Conservation (phyloP, 2,329 filamentous ascomycete species). For the Penicillium expansum region DNA sequence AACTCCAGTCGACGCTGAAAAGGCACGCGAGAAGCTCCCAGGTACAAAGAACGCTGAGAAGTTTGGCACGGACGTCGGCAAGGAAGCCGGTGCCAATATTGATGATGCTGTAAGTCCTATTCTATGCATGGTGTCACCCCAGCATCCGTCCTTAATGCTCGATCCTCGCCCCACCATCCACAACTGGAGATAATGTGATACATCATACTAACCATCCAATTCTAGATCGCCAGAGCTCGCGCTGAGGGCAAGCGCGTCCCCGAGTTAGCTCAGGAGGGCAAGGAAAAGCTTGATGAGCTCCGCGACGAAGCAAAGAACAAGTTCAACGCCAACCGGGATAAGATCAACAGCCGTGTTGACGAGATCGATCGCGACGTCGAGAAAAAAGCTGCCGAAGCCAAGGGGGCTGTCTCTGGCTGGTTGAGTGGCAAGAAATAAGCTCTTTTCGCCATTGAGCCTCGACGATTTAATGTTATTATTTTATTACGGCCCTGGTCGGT, state of each 20-base stretch:
- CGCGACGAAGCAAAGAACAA: conserved; percentile 61
- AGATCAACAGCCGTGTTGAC: conserved; percentile 60
- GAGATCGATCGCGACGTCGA: conserved; percentile 80
- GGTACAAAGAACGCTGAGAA: conserved; percentile 62
- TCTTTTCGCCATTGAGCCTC: background rate
- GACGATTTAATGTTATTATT: background rate
- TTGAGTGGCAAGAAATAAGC: conserved; percentile 60
- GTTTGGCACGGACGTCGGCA: conserved; percentile 60
- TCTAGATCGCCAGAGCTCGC: conserved; percentile 62
- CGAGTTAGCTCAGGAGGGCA: conserved; percentile 60
- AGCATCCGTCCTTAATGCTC: background rate
- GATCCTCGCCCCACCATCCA: background rate
- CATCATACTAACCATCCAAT: background rate
- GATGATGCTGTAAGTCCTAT: conserved; percentile 64
- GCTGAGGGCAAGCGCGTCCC: conserved; percentile 59
- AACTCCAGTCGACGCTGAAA: conserved; percentile 69
- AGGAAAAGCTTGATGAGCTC: conserved; percentile 56
- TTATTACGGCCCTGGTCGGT: background rate
- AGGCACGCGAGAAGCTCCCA: conserved; percentile 65
- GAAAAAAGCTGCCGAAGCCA: conserved; percentile 74
- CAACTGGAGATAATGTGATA: conserved; percentile 3
- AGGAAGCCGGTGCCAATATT: conserved; percentile 62
- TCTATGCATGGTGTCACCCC: background rate
- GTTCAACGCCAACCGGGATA: conserved; percentile 42
- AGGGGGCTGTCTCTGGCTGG: conserved; percentile 80